Percentiles rank a stretch among this genome's conserved stretches.
Conservation (phyloP, 1,284 basidiomycete species). For the Sporisorium graminicola region DNA sequence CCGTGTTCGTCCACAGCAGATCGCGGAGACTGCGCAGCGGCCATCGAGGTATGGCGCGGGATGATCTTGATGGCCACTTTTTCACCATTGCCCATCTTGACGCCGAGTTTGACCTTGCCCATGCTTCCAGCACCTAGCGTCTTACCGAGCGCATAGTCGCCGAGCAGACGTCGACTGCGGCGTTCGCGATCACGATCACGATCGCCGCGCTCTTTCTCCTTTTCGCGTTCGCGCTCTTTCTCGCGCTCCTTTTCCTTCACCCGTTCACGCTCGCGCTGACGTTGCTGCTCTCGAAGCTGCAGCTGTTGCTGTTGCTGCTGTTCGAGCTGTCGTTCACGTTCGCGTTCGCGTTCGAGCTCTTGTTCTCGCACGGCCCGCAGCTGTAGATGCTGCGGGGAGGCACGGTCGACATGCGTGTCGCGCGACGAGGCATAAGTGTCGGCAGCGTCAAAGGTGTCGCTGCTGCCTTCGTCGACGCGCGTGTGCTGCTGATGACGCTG, state of each 20-base stretch:
- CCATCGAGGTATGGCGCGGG: constrained; percentile 79
- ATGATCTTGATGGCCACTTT: constrained; percentile 99
- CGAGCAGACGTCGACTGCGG: constrained; percentile 72
- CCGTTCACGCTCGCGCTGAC: constrained; percentile 21
- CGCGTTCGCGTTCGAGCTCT: constrained; percentile 31
- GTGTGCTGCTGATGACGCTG: constrained; percentile 42
- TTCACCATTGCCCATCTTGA: constrained; percentile 88
- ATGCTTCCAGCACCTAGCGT: constrained; percentile 97
- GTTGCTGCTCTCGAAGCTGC: constrained; percentile 9
- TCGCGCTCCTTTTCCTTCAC: constrained; percentile 37
- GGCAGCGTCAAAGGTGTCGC: constrained; percentile 38
- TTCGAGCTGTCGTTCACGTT: constrained; percentile 26
- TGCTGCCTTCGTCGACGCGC: constrained; percentile 36
- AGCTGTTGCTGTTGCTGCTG: constrained; percentile 34
- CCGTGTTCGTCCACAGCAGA: constrained; percentile 70
- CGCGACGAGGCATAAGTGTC: constrained; percentile 43
- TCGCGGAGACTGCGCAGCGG: constrained; percentile 70
- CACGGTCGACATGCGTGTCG: constrained; percentile 42
- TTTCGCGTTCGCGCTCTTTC: constrained; percentile 40
- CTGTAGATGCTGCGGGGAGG: constrained; percentile 38
- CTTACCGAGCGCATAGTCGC: constrained; percentile 96
- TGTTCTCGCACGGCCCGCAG: constrained; percentile 30
- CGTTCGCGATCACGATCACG: constrained; percentile 54
- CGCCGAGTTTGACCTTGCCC: constrained; percentile 98
- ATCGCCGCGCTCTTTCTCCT: constrained; percentile 43